These are phyloP conservation scores for Nasturtium officinale DNA, from an alignment of 345 rosid species.

Conservation along the genomic window DNA sequence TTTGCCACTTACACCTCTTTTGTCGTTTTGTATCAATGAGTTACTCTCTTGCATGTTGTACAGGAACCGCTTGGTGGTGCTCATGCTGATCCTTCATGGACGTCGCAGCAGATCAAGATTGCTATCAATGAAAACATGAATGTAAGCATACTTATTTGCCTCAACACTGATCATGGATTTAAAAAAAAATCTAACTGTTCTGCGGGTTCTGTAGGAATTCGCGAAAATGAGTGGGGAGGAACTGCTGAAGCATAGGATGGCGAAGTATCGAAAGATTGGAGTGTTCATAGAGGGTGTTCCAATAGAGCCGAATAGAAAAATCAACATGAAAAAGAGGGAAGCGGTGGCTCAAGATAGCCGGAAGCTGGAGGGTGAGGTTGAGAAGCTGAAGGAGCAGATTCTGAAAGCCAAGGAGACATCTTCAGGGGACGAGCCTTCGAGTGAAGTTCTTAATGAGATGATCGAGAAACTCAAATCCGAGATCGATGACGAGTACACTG, in stretches of 20 bases:
- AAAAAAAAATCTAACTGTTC: constrained; percentile 1
- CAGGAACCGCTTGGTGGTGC: constrained; percentile 99
- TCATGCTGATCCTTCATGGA: constrained; percentile 87
- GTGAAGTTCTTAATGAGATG: constrained; percentile 57
- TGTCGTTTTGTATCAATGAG: not conserved
- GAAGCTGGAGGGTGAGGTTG: constrained; percentile 68
- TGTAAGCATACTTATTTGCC: constrained; percentile 53
- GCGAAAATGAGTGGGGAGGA: constrained; percentile 62
- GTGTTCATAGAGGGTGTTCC: constrained; percentile 67
- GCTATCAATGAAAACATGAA: constrained; percentile 78
- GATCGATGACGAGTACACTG: constrained; percentile 70
- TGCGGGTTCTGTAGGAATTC: constrained; percentile 62
- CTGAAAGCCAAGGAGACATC: constrained; percentile 70
- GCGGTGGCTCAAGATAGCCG: constrained; percentile 47
- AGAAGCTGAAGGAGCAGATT: constrained; percentile 68
- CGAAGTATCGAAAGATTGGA: constrained; percentile 85
- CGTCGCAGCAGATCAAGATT: constrained; percentile 82
- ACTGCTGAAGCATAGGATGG: constrained; percentile 71
- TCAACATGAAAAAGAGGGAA: constrained; percentile 77
- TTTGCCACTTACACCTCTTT: constrained; percentile 19
- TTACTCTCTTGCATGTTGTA: constrained; percentile 28
- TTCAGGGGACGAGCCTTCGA: constrained; percentile 47
- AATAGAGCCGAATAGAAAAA: constrained; percentile 62
- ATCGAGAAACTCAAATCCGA: constrained; percentile 67
- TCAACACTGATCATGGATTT: constrained; percentile 2